Base-by-base conservation (phyloP, 768 basidiomycete genomes). In the Cystofilobasidium bisporidii region DNA sequence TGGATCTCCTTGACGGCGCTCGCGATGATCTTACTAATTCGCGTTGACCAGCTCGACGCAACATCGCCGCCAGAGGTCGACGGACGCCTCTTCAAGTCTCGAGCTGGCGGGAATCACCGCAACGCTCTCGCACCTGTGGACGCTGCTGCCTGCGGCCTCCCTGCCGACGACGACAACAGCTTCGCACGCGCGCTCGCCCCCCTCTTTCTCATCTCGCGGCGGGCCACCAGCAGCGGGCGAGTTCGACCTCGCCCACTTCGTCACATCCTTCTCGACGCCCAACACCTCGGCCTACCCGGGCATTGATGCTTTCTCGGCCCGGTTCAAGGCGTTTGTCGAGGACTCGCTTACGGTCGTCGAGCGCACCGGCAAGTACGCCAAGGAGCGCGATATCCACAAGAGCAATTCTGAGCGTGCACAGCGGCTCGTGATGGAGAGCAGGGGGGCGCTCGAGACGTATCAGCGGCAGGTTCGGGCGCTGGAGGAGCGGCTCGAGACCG, bases 341-440 rank as follows among this genome's bases (percentile, higher is more conserved):
- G 94, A 96, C 76, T 90, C 93, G 72, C 83, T 85, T 30, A 81
- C 87, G 24, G 78, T 97, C 69, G 89, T 92, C 69, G 88, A 91
- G 76, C 83, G 91, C 38, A 79, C 92, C 45, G 79, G 90, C 61
- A 84, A 89, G 30, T 88, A 91, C 72, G 91, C 89, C 2, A 86
- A 89, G 76, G 89, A 91, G 60, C 87, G 93, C 68, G 91, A 94
- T 71, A 74, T 93, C 71, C 81, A 94, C 69, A 94, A 91, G 82
- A 88, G 86, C 79, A 92, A 91, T 74, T 90, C 91, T 24, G 90
- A 91, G 73, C 81, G 90, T 59, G 91, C 90, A 26, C 88, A 92
- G 80, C 91, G 90, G 77, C 81, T 94, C 33, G 88, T 89, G 4
- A 86, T 87, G 75, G 91, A 92, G 61, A 88, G 87, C 47, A 85